Evolutionary conservation across 306 rosid species (phyloP), one percentile per base, ranked within the genome.

Genomic region (Corylus americana): DNA sequence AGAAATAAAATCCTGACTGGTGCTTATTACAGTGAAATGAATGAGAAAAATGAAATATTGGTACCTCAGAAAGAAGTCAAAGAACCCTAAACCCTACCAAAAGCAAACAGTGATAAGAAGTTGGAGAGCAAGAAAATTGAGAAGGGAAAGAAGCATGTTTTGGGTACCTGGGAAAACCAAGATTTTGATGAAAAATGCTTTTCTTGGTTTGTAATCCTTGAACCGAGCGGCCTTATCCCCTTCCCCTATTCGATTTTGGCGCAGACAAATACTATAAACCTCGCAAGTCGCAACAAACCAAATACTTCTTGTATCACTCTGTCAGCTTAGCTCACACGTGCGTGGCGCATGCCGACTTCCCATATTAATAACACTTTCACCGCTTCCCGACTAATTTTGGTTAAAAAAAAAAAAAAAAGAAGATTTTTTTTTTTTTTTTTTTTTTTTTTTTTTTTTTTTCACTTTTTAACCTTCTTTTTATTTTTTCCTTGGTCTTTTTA

Each of bases 141-240:
- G 66, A 59, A 22, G 37, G 5, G 66, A 59, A 59, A 59, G 35
- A 59, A 59, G 37, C 14, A 59, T 39, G 25, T 59, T 59, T 25
- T 59, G 66, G 16, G 25, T 25, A 59, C 66, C 66, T 59, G 31
- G 6, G 16, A 59, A 2, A 10, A 59, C 37, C 16, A 9, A 4
- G 8, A 11, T 20, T 9, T 59, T 55, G 11, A 59, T 0, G 35
- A 59, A 25, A 18, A 54, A 54, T 54, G 22, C 59, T 18, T 13
- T 54, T 18, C 53, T 49, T 49, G 53, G 53, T 55, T 59, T 25
- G 16, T 11, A 5, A 59, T 20, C 66, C 31, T 25, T 59, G 37
- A 59, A 59, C 35, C 13, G 11, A 25, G 29, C 66, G 66, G 66
- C 66, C 66, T 59, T 59, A 59, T 59, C 66, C 17, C 66, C 66